A percentile compares a stretch with the other conserved stretches of the same genome.
phyloP scores from a whole-genome alignment of 306 rosid species.

The Luffa aegyptiaca region DNA sequence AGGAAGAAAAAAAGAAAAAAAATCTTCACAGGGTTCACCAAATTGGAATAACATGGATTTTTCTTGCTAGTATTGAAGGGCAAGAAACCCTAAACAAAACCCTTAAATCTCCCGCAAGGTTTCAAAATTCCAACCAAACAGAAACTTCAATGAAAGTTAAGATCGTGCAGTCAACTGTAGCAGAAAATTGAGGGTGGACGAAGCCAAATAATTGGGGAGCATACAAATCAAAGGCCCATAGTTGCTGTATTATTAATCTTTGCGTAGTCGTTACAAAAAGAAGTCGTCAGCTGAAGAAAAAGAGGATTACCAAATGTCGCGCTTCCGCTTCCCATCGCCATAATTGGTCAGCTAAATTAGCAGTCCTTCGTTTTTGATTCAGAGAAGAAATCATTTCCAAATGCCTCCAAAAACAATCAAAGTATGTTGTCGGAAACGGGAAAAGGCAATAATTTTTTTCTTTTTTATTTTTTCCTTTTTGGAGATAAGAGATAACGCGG shows the following conservation, averaged over 20 bases:
- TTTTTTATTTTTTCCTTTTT: neutral
- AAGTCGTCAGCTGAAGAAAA: constrained; percentile 5
- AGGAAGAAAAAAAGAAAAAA: neutral
- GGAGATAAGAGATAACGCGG: neutral
- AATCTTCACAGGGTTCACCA: neutral
- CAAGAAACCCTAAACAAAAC: constrained; percentile 4
- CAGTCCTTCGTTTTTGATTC: neutral
- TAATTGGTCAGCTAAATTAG: neutral
- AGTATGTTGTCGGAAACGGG: neutral
- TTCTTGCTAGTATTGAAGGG: neutral
- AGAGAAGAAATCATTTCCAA: neutral
- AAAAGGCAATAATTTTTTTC: no score
- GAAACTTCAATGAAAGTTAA: neutral
- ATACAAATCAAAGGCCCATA: neutral
- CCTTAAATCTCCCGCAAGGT: neutral
- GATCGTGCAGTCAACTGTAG: neutral
- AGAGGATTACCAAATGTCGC: neutral
- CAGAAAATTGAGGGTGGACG: neutral
- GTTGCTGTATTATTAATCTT: neutral
- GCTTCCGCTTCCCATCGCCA: neutral
- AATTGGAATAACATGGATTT: neutral
- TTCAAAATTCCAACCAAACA: neutral
- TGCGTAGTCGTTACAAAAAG: neutral
- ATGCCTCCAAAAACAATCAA: neutral
- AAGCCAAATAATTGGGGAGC: neutral